Evolutionary conservation across 2,329 filamentous ascomycete species (phyloP), one percentile per base, ranked within the genome.

Genomic region (Aspergillus melleus): DNA sequence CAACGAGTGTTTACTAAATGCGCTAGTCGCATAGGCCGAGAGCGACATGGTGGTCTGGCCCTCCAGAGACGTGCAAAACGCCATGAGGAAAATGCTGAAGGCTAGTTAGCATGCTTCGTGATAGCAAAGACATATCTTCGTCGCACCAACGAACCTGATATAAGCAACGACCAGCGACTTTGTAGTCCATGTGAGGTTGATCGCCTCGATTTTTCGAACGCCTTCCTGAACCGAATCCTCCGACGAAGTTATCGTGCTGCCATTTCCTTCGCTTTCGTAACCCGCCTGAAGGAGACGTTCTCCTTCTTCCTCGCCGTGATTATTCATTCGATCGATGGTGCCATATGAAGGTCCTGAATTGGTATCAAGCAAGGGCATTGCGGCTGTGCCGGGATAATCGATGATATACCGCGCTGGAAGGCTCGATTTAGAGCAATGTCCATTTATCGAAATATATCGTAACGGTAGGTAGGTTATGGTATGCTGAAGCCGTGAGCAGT

Each of bases 61-160:
- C 71, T 89, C 87, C 19, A 90, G 79, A n/a, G 86, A 89, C 6
- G 86, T 88, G 52, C 84, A 83, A 66, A 86, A 88, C 20, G 87
- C 85, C 77, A 89, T 85, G 58, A 88, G 78, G 61, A 87, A 83
- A 65, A 83, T 83, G 60, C 80, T 83, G 61, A 58, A 60, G 8
- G 52, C 20, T 54, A 53, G 64, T 71, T 46, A 70, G 66, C 46
- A 57, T 47, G 24, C 54, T 11, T 47, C 14, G 39, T 14, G 53
- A 47, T 51, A 29, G 53, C 49, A 47, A 53, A 26, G 36, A 47
- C 50, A 55, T 60, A 52, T 24, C 32, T 46, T 6, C 16, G 16
- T 42, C 36, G 6, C 36, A 55, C 57, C 60, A 59, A 72, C 79
- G 61, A 69, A 82, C 81, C 77, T 76, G 62, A 79, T 64, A 69